Evolutionary conservation across 768 basidiomycete genomes (phyloP).

Genomic region (Butyriboletus loyo): DNA sequence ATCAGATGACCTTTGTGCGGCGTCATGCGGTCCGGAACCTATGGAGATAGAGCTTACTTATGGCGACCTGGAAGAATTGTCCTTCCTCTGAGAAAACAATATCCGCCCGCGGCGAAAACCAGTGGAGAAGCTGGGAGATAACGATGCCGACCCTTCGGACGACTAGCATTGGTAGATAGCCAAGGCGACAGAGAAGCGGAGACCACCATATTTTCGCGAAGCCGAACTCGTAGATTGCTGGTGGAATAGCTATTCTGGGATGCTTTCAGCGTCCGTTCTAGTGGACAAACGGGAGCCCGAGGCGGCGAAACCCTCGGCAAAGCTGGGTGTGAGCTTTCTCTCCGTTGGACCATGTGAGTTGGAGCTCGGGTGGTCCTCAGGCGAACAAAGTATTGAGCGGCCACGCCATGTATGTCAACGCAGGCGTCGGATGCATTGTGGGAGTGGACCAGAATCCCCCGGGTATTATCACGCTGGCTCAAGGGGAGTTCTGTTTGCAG

Average conservation of each 20-base stretch:
- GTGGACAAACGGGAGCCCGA: background rate
- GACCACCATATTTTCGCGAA: background rate
- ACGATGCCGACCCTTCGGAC: background rate
- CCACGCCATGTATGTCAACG: background rate
- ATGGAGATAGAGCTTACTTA: background rate
- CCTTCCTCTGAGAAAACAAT: background rate
- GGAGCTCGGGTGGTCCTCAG: background rate
- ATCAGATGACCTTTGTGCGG: conserved; percentile 15
- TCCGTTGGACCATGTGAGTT: conserved; percentile 2
- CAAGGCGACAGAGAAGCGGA: background rate
- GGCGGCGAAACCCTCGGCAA: background rate
- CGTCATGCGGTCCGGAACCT: conserved; percentile 4
- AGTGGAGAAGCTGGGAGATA: background rate
- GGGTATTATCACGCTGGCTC: background rate
- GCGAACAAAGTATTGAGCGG: conserved; percentile 2
- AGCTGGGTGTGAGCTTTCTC: background rate
- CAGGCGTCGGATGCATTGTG: background rate
- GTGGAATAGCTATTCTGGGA: conserved; percentile 1
- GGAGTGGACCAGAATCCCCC: background rate
- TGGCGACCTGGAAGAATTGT: background rate
- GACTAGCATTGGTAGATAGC: background rate
- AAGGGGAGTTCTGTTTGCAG: no score
- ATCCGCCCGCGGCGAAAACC: background rate
- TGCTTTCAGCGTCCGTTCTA: background rate
- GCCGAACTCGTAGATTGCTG: background rate